Percentiles rank a stretch among this genome's conserved stretches.
Conservation (phyloP, 805 yeast genomes). For the Starmerella floris region DNA sequence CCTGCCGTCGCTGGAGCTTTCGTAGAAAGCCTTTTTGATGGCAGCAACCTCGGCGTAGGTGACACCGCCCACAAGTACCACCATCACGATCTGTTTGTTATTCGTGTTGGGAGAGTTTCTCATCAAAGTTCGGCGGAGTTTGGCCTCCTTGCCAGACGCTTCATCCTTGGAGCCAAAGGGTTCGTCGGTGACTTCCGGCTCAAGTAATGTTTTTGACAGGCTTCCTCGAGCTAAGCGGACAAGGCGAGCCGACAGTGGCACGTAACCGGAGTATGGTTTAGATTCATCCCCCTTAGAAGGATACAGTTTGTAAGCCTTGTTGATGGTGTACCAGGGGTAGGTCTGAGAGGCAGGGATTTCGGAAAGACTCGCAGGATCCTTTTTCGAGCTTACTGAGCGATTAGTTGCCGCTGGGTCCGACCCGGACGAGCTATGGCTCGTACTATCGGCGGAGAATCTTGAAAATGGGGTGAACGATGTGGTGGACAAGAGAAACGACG, state of each 20-base stretch:
- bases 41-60: conserved; percentile 75
- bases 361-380: neutral
- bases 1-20: conserved; percentile 9
- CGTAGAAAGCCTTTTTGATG: conserved; percentile 41
- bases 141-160: conserved; percentile 23
- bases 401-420: neutral
- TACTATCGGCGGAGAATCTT: conserved; percentile 1
- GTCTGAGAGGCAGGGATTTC: conserved; percentile 7
- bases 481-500: conserved; percentile 19
- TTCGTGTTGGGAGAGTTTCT: conserved; percentile 21
- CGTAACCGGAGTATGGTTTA: conserved; percentile 54
- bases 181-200: conserved; percentile 11
- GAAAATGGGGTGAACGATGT: conserved; percentile 23
- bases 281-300: conserved; percentile 22
- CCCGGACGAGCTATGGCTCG: neutral
- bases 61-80: conserved; percentile 68
- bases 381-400: neutral
- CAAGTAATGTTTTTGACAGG: conserved; percentile 10
- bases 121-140: conserved; percentile 25
- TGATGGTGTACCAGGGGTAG: conserved; percentile 14
- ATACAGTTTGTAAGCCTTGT: conserved; percentile 13
- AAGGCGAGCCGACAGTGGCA: conserved; percentile 60
- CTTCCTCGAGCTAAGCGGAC: conserved; percentile 34
- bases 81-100: conserved; percentile 28
- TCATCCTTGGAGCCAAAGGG: conserved; percentile 3